These are phyloP conservation scores for Tephrocybe sp. DNA, from an alignment of 768 basidiomycete species.

Conservation along the genomic window DNA sequence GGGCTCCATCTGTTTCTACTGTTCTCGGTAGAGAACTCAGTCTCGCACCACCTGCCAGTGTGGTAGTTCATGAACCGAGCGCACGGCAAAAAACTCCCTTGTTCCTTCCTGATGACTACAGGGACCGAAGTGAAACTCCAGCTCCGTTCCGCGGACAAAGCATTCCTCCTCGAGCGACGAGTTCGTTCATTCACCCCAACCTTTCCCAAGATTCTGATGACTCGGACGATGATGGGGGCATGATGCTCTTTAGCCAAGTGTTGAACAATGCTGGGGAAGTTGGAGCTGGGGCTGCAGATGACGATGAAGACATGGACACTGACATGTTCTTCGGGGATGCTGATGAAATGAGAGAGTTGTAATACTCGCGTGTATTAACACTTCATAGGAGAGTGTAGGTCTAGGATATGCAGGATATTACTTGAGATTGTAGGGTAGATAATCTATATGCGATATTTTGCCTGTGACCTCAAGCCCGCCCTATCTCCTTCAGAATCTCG, in stretches of 20 bases:
- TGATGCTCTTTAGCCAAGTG: conserved; percentile 76
- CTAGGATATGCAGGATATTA: conserved; percentile 9
- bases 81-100: conserved; percentile 56
- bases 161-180: conserved; percentile 17
- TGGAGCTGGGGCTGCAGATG: conserved; percentile 58
- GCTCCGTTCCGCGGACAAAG: conserved; percentile 22
- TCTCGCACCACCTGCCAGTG: conserved; percentile 31
- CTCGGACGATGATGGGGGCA: conserved; percentile 43
- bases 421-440: conserved; percentile 1
- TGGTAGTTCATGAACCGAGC: conserved; percentile 16
- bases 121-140: conserved; percentile 39
- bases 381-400: neutral
- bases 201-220: conserved; percentile 30
- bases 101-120: conserved; percentile 66
- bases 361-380: conserved; percentile 19
- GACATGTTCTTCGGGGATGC: conserved; percentile 79
- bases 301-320: conserved; percentile 76
- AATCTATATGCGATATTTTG: conserved; percentile 3
- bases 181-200: conserved; percentile 26
- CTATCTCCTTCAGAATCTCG: conserved; percentile 79
- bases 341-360: conserved; percentile 68
- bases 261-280: conserved; percentile 57
- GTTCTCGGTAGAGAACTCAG: conserved; percentile 27
- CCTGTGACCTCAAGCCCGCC: conserved; percentile 48
- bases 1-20: conserved; percentile 21